These are phyloP conservation scores for Wickerhamomyces rabaulensis DNA, from an alignment of 805 yeast genomes.

Conservation along the genomic window DNA sequence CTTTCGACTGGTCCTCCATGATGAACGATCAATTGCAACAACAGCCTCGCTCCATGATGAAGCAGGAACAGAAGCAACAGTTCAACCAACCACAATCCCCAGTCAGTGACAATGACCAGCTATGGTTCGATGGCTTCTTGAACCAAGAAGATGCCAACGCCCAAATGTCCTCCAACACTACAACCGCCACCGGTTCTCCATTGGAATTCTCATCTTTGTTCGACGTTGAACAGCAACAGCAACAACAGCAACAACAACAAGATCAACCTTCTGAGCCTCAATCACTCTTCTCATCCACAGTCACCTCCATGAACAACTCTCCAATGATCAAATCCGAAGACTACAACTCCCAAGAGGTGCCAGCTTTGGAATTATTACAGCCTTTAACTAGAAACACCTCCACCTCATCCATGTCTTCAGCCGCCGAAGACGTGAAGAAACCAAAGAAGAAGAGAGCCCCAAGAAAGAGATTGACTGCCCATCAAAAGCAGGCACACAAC, in stretches of 20 bases:
- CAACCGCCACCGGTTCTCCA: constrained; percentile 20
- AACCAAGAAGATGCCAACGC: constrained; percentile 5
- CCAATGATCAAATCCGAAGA: constrained; percentile 27
- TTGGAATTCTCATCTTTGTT: constrained; percentile 24
- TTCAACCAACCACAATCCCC: constrained; percentile 9
- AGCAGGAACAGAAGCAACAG: constrained; percentile 9
- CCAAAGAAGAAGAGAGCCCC: constrained; percentile 43
- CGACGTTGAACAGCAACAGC: constrained; percentile 11
- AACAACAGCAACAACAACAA: constrained; percentile 4
- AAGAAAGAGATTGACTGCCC: constrained; percentile 48
- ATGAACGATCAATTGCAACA: constrained; percentile 8
- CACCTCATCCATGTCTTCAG: constrained; percentile 9
- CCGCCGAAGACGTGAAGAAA: constrained; percentile 14
- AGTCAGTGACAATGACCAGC: constrained; percentile 11
- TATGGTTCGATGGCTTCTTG: constrained; percentile 22
- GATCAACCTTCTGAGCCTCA: constrained; percentile 9
- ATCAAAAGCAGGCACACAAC: constrained; percentile 69
- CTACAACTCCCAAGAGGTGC: constrained; percentile 3
- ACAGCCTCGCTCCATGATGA: constrained; percentile 5
- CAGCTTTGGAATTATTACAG: constrained; percentile 7
- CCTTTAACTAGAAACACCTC: constrained; percentile 10
- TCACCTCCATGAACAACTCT: constrained; percentile 24
- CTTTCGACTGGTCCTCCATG: constrained; percentile 23
- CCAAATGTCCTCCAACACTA: constrained; percentile 3
- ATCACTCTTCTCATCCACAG: constrained; percentile 20